phyloP scores from a whole-genome alignment of 2,329 filamentous ascomycete genomes.

The Juglanconis juglandina region DNA sequence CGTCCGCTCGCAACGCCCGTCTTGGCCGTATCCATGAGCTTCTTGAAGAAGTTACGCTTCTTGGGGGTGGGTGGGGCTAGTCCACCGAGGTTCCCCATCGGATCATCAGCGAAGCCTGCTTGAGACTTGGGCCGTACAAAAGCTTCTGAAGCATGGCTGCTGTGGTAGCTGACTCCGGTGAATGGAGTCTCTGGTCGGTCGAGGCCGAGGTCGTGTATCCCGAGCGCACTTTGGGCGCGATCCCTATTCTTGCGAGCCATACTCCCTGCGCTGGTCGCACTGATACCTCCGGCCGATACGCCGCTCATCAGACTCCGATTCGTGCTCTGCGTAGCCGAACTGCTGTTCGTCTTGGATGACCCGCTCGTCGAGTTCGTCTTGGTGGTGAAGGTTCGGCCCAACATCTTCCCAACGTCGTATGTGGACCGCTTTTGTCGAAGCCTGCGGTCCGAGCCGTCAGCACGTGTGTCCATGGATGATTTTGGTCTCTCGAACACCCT shows the following conservation, averaged over 20 bases:
- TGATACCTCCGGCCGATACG: conserved; percentile 82
- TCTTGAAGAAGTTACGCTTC: conserved; percentile 90
- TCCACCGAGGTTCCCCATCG: conserved; percentile 70
- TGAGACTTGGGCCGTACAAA: conserved; percentile 58
- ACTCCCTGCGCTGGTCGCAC: conserved; percentile 92
- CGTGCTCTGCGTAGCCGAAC: conserved; percentile 72
- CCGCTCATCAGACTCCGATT: conserved; percentile 91
- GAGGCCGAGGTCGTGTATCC: conserved; percentile 52
- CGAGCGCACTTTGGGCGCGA: conserved; percentile 63
- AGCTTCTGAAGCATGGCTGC: conserved; percentile 70
- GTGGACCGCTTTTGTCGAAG: conserved; percentile 68
- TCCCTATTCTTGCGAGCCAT: conserved; percentile 70
- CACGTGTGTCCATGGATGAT: conserved; percentile 50
- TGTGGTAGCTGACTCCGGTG: conserved; percentile 84
- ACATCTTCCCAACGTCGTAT: conserved; percentile 68
- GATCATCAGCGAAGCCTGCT: conserved; percentile 63
- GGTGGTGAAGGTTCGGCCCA: conserved; percentile 79
- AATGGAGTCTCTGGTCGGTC: conserved; percentile 62
- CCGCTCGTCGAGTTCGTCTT: conserved; percentile 78
- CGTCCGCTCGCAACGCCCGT: conserved; percentile 87
- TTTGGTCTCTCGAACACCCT: conserved; percentile 52
- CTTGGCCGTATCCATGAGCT: conserved; percentile 90
- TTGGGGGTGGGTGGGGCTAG: conserved; percentile 70
- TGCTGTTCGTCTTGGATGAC: conserved; percentile 63
- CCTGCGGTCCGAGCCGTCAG: conserved; percentile 37